Evolutionary conservation across 2,329 filamentous ascomycete genomes (phyloP).

Genomic region (Talaromyces sp.): DNA sequence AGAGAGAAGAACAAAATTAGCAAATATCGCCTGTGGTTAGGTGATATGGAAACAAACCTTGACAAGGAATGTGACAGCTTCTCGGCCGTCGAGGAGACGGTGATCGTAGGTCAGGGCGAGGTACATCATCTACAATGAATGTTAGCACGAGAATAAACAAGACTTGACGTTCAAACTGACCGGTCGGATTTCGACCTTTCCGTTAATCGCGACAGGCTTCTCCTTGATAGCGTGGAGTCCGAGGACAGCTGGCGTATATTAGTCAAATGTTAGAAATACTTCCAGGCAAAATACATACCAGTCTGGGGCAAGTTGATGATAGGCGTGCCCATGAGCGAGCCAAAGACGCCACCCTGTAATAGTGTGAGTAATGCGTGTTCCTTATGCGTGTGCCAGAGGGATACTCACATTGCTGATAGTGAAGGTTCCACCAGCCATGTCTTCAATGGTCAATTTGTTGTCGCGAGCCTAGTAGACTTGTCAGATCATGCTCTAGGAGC

Average conservation of each 20-base stretch:
- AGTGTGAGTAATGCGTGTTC: background rate
- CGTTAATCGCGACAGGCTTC: slow-evolving; percentile 79
- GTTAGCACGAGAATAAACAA: slow-evolving; percentile 12
- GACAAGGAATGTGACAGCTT: slow-evolving; percentile 92
- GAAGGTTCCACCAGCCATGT: slow-evolving; percentile 98
- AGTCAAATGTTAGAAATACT: slow-evolving; percentile 8
- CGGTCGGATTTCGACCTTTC: slow-evolving; percentile 88
- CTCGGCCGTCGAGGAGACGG: slow-evolving; percentile 86
- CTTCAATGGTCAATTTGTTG: slow-evolving; percentile 94
- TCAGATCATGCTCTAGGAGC: slow-evolving; percentile 11
- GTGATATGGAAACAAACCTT: slow-evolving; percentile 49
- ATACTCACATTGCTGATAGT: slow-evolving; percentile 79
- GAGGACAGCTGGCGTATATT: slow-evolving; percentile 57
- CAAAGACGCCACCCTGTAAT: slow-evolving; percentile 75
- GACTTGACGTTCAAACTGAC: slow-evolving; percentile 33
- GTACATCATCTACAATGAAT: slow-evolving; percentile 78
- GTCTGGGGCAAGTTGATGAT: slow-evolving; percentile 98
- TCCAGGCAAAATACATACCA: slow-evolving; percentile 33
- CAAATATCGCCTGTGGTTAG: background rate
- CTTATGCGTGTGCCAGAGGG: background rate
- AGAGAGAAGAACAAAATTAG: slow-evolving; percentile 10
- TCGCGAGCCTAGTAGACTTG: slow-evolving; percentile 66
- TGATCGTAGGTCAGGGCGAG: slow-evolving; percentile 97
- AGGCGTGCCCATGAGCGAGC: slow-evolving; percentile 93
- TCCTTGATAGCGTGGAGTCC: slow-evolving; percentile 97